Conservation (phyloP, 768 basidiomycete genomes). For the Dentipellis sp. region DNA sequence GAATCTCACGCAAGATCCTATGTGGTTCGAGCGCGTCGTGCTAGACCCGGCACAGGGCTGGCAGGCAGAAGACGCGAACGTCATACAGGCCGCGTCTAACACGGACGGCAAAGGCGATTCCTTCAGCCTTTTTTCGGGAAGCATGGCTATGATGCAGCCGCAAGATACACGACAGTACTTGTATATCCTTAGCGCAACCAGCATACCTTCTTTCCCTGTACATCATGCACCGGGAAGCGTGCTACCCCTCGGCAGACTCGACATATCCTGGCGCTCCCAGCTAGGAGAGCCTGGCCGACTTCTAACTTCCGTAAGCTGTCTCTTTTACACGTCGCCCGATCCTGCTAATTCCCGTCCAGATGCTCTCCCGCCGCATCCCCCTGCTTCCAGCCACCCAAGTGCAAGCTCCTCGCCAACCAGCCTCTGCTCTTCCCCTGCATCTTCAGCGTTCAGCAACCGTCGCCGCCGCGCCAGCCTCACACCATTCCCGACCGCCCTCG, state of each 20-base stretch:
- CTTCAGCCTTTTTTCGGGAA: slow-evolving; percentile 45
- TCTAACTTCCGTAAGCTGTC: slow-evolving; percentile 56
- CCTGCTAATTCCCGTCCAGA: slow-evolving; percentile 22
- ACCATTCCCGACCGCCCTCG: slow-evolving; percentile 20
- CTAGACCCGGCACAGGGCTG: slow-evolving; percentile 68
- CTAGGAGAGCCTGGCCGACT: slow-evolving; percentile 83
- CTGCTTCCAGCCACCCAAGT: slow-evolving; percentile 28
- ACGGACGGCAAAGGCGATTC: slow-evolving; percentile 14
- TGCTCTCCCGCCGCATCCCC: slow-evolving; percentile 76
- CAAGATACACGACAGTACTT: slow-evolving; percentile 84
- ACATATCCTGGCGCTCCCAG: slow-evolving; percentile 81
- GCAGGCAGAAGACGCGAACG: slow-evolving; percentile 48
- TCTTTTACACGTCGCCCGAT: not conserved
- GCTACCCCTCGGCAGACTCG: slow-evolving; percentile 77
- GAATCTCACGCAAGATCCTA: slow-evolving; percentile 9
- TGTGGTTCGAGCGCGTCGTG: slow-evolving; percentile 64
- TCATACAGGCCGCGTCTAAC: slow-evolving; percentile 17
- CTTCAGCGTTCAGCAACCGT: slow-evolving; percentile 48
- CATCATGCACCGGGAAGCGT: slow-evolving; percentile 56
- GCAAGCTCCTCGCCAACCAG: slow-evolving; percentile 31
- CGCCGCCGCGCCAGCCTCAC: slow-evolving; percentile 35
- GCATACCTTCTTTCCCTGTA: slow-evolving; percentile 33
- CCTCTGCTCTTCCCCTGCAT: slow-evolving; percentile 69
- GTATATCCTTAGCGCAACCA: slow-evolving; percentile 61
- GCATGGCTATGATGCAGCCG: slow-evolving; percentile 68